These are phyloP conservation scores for Clonostachys byssicola DNA, from an alignment of 2,329 filamentous ascomycete species.

Conservation along the genomic window DNA sequence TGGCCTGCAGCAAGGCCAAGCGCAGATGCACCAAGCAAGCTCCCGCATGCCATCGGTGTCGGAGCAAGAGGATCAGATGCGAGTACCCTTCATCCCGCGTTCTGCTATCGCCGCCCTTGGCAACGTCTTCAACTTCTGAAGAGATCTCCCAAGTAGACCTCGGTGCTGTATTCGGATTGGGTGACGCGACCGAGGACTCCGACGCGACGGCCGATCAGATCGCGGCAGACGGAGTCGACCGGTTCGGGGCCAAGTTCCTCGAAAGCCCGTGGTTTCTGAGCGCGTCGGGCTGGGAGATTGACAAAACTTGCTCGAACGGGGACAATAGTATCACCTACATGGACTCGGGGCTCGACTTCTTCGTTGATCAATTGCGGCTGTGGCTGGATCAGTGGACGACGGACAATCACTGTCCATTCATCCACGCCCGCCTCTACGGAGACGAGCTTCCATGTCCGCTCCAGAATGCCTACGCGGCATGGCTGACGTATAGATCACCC, in stretches of 20 bases:
- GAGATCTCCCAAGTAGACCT: no score
- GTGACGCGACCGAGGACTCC: no score
- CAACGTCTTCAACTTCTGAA: not conserved
- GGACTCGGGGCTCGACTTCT: constrained; percentile 1
- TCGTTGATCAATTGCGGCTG: constrained; percentile 1
- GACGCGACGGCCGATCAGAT: not conserved
- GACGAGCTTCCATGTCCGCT: not conserved
- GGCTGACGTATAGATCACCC: not conserved
- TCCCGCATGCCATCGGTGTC: not conserved
- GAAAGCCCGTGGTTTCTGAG: not conserved
- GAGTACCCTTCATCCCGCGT: not conserved
- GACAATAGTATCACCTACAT: not conserved
- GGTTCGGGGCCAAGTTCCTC: not conserved
- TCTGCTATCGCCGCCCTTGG: not conserved
- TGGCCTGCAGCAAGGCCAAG: not conserved
- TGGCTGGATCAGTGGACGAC: constrained; percentile 4
- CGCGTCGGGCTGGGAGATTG: not conserved
- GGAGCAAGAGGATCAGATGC: not conserved
- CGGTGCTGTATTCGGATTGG: no score
- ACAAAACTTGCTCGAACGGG: not conserved
- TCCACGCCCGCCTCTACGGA: constrained; percentile 2
- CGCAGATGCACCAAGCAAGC: not conserved
- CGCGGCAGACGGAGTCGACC: not conserved
- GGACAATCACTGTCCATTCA: constrained; percentile 1
- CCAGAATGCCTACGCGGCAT: constrained; percentile 1